Percentiles rank a stretch among this genome's conserved stretches.
Conservation (phyloP, 140 eudicot genomes). For the Flaveria floridana region DNA sequence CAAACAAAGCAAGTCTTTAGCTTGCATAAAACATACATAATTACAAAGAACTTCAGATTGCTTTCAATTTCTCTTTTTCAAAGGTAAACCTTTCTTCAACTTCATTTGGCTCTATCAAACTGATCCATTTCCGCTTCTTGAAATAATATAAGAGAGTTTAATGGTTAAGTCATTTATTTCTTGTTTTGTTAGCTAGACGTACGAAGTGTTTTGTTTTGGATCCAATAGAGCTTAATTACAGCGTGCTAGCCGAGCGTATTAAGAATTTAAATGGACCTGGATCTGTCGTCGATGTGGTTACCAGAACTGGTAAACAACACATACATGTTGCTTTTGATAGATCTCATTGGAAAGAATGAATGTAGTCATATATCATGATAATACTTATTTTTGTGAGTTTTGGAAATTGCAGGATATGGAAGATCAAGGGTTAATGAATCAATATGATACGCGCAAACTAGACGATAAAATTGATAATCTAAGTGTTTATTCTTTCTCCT, state of each 20-base stretch:
- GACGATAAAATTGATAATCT: not conserved
- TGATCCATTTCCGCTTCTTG: not conserved
- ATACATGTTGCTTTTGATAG: not conserved
- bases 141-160: not conserved
- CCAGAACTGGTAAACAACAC: conserved; percentile 21
- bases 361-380: not conserved
- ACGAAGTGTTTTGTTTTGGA: conserved; percentile 15
- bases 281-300: conserved; percentile 26
- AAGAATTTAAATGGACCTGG: conserved; percentile 15
- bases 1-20: conserved; percentile 14
- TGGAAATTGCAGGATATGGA: conserved; percentile 26
- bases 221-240: conserved; percentile 18
- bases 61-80: not conserved
- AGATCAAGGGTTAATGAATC: conserved; percentile 23
- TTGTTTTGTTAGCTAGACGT: not conserved
- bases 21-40: conserved; percentile 17
- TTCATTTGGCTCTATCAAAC: not conserved
- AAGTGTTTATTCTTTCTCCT: conserved; percentile 16
- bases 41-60: conserved; percentile 11
- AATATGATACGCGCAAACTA: conserved; percentile 12
- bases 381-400: not conserved
- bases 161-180: not conserved
- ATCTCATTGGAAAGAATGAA: not conserved
- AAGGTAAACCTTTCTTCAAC: conserved; percentile 30
- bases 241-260: not conserved